A percentile compares a stretch with the other conserved stretches of the same genome.
Evolutionary conservation across 306 rosid genomes (phyloP).

Genomic region (Gillenia trifoliata): DNA sequence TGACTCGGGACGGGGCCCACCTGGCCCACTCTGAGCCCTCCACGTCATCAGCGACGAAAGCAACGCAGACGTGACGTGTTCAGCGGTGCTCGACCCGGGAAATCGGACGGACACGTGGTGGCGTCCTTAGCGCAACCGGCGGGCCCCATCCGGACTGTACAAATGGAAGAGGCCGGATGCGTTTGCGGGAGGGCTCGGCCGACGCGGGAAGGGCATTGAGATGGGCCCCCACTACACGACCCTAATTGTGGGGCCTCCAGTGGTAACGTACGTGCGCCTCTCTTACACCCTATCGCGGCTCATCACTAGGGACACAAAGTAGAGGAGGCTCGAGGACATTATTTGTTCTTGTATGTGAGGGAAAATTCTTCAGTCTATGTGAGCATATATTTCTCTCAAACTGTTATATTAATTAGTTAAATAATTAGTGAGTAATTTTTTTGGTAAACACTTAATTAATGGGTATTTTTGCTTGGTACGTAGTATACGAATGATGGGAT

Average conservation of each 20-base stretch:
- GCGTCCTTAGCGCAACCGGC: neutral
- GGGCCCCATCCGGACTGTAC: slow-evolving; percentile 12
- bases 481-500: neutral
- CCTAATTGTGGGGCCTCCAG: slow-evolving; percentile 14
- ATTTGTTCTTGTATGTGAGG: neutral
- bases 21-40: neutral
- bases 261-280: slow-evolving; percentile 45
- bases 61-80: slow-evolving; percentile 26
- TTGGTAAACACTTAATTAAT: neutral
- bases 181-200: slow-evolving; percentile 25
- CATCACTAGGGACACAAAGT: neutral
- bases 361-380: neutral
- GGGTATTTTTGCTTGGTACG: neutral
- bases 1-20: slow-evolving; percentile 2
- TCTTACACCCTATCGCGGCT: slow-evolving; percentile 18
- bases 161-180: neutral
- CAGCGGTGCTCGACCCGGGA: slow-evolving; percentile 5
- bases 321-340: neutral
- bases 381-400: neutral
- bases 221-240: slow-evolving; percentile 15
- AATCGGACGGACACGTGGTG: slow-evolving; percentile 34
- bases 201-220: slow-evolving; percentile 42
- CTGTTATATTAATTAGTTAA: neutral
- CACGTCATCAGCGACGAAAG: slow-evolving; percentile 21
- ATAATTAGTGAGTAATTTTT: neutral